A percentile compares a stretch with the other conserved stretches of the same genome.
phyloP scores from a whole-genome alignment of 495 filamentous ascomycete genomes.

The Sabuloglossum arenarium region DNA sequence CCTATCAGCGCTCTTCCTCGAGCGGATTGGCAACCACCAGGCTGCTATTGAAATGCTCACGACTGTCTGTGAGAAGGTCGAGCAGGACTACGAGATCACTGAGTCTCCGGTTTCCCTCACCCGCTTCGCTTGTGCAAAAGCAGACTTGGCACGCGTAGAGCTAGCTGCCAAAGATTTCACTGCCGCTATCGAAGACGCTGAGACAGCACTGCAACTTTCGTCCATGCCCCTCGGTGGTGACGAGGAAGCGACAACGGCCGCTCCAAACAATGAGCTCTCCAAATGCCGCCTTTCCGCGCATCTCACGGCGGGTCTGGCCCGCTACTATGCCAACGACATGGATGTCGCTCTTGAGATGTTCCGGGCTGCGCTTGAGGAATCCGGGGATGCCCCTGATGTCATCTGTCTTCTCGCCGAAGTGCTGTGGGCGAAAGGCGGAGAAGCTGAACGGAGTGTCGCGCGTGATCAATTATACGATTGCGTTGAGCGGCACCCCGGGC shows the following conservation, averaged over 20 bases:
- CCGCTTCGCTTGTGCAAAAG: constrained; percentile 62
- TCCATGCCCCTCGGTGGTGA: constrained; percentile 32
- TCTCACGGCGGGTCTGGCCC: constrained; percentile 63
- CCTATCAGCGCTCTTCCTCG: constrained; percentile 58
- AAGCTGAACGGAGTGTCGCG: constrained; percentile 51
- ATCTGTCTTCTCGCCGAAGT: constrained; percentile 77
- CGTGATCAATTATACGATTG: constrained; percentile 61
- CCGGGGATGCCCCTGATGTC: constrained; percentile 56
- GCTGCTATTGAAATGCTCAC: constrained; percentile 45
- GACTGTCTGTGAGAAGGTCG: constrained; percentile 41
- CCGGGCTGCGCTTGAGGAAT: constrained; percentile 61
- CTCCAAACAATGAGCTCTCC: constrained; percentile 28
- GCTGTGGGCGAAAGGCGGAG: constrained; percentile 73
- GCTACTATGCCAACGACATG: constrained; percentile 44
- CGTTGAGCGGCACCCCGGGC: constrained; percentile 47
- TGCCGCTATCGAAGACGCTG: constrained; percentile 48
- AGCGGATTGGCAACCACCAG: constrained; percentile 46
- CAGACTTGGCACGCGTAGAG: constrained; percentile 62
- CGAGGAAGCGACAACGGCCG: constrained; percentile 31
- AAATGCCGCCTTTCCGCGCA: constrained; percentile 65
- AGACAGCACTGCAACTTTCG: constrained; percentile 49
- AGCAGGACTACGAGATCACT: constrained; percentile 62
- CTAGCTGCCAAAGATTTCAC: constrained; percentile 43
- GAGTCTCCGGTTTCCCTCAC: constrained; percentile 54
- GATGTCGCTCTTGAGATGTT: constrained; percentile 57